Evolutionary conservation across 164 flowering plant genomes (phyloP).

Genomic region (Cinnamomum micranthum): DNA sequence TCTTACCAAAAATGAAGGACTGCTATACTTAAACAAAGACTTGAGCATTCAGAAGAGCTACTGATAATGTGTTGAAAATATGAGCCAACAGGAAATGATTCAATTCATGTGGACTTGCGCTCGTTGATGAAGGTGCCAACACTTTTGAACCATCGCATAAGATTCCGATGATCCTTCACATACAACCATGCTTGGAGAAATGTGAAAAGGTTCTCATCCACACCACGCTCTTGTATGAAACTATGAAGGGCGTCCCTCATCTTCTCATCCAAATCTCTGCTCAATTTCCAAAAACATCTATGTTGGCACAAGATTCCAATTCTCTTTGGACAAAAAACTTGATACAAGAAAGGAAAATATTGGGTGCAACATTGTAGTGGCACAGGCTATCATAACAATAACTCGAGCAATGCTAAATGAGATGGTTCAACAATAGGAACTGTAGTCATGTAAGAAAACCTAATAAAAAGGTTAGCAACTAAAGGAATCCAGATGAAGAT

Average conservation of each 20-base stretch:
- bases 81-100: too few relatives aligned
- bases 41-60: too few relatives aligned
- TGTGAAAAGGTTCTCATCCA: constrained; percentile 70
- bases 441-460: too few relatives aligned
- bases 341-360: background rate
- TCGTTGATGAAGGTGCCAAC: constrained; percentile 54
- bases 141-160: constrained; percentile 74
- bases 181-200: constrained; percentile 98
- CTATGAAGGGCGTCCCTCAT: constrained; percentile 62
- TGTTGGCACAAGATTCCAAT: background rate
- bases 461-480: too few relatives aligned
- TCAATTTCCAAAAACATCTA: constrained; percentile 6
- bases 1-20: too few relatives aligned
- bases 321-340: background rate
- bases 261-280: constrained; percentile 67
- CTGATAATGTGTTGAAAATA: too few relatives aligned
- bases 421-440: too few relatives aligned
- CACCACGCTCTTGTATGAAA: constrained; percentile 79
- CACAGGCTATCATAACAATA: too few relatives aligned
- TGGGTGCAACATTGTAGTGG: too few relatives aligned
- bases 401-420: too few relatives aligned
- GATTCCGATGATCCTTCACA: constrained; percentile 83
- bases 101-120: constrained; percentile 21
- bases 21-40: too few relatives aligned
- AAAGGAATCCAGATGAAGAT: too few relatives aligned